Evolutionary conservation across 2,329 filamentous ascomycete species (phyloP).

Genomic region (Arthrobotrys sphaeroides): DNA sequence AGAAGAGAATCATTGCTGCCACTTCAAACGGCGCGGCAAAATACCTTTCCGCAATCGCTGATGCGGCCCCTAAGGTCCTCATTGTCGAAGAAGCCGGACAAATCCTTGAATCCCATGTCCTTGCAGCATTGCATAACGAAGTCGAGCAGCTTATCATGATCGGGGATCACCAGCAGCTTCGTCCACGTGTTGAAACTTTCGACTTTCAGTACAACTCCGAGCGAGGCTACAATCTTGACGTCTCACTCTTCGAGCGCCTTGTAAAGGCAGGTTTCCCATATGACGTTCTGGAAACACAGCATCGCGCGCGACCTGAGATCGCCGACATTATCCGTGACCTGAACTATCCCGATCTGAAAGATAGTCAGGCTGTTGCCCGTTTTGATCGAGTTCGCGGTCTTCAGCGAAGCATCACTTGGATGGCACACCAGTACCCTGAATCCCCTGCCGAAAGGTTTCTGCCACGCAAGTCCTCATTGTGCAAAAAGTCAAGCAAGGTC

Average conservation of each 20-base stretch:
- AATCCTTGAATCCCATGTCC: constrained; percentile 74
- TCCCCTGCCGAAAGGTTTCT: constrained; percentile 61
- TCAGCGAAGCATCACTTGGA: constrained; percentile 70
- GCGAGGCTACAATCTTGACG: constrained; percentile 73
- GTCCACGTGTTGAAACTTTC: constrained; percentile 73
- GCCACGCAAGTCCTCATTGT: constrained; percentile 64
- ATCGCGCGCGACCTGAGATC: constrained; percentile 75
- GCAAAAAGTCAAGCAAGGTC: constrained; percentile 69
- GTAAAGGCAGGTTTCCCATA: constrained; percentile 68
- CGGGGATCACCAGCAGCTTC: constrained; percentile 77
- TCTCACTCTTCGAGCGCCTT: constrained; percentile 73
- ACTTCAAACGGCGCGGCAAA: constrained; percentile 77
- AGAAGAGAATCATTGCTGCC: constrained; percentile 72
- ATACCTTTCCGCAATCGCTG: constrained; percentile 67
- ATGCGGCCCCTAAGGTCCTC: constrained; percentile 69
- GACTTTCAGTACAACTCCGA: constrained; percentile 71
- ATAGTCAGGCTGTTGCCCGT: constrained; percentile 65
- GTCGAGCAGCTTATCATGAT: constrained; percentile 75
- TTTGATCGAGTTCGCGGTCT: constrained; percentile 68
- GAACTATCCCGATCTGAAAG: constrained; percentile 71
- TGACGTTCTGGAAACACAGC: constrained; percentile 69
- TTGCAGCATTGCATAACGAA: constrained; percentile 68
- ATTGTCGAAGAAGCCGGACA: constrained; percentile 79
- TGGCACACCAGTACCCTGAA: constrained; percentile 72
- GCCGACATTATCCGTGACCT: constrained; percentile 68